These are phyloP conservation scores for Dactylorhiza incarnata DNA, from an alignment of 106 monocot genomes.

Conservation along the genomic window DNA sequence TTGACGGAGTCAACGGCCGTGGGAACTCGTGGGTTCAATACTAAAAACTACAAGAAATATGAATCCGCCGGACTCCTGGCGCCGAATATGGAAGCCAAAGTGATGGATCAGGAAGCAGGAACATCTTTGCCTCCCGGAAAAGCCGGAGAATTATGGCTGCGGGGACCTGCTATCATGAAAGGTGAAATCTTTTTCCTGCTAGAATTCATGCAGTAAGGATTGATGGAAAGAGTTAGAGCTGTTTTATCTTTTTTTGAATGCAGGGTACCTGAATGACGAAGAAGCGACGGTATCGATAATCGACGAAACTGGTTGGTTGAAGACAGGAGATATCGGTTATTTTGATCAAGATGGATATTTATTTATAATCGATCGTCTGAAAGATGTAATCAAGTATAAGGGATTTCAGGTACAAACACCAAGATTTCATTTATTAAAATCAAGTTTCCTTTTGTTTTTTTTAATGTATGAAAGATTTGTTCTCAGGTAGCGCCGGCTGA, in stretches of 20 bases:
- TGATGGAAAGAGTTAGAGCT: neutral
- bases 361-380: constrained; percentile 11
- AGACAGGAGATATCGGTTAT: constrained; percentile 52
- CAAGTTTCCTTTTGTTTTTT: too few relatives aligned
- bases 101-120: constrained; percentile 35
- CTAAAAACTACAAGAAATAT: constrained; percentile 20
- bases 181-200: constrained; percentile 17
- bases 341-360: constrained; percentile 60
- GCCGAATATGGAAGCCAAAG: constrained; percentile 64
- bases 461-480: neutral
- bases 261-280: constrained; percentile 53
- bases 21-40: constrained; percentile 60
- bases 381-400: neutral
- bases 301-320: constrained; percentile 39
- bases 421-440: neutral
- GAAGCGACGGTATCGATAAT: constrained; percentile 20
- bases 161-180: constrained; percentile 66
- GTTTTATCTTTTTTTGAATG: neutral
- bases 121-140: constrained; percentile 31
- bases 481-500: constrained; percentile 69
- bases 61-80: constrained; percentile 54
- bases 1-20: constrained; percentile 73
- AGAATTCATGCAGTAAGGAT: too few relatives aligned
- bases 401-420: constrained; percentile 1
- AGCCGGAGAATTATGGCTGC: constrained; percentile 47